Base-by-base conservation (phyloP, 495 filamentous ascomycete species). In the Podospora comata region DNA sequence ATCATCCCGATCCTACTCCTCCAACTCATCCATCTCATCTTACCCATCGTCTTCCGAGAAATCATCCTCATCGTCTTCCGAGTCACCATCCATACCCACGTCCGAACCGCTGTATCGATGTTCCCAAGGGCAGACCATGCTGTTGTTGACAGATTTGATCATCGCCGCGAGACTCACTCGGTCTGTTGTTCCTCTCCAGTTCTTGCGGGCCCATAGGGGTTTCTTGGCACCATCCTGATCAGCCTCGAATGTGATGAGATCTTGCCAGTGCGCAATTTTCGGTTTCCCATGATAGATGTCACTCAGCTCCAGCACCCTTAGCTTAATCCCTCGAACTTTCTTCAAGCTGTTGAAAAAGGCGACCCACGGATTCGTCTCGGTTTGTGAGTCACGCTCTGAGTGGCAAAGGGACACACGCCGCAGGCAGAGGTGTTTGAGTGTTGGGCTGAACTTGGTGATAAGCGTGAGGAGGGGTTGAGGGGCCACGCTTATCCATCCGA, bases 351-450 rank as follows among this genome's bases (percentile, higher is more conserved):
- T 48, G 48, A 79, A 70, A 20, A 75, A 61, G 13, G 20, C 44
- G 1, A 59, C 56, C 74, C 74, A 80, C 4, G 72, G 62, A 67
- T 74, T 77, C 57, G 59, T 39, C 62, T 61, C 70, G 16, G 18
- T 19, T 4, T 65, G 18, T 1, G 3, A 5, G 9, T 32, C 39
- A 13, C 1, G 63, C 48, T 2, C 28, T 32, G 3, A n/a, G 9
- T 19, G 53, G 5, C 28, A 0, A 19, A 82, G 53, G 5, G 32
- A 54, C 32, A 81, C 67, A 20, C 76, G 74, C 13, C 77, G 72
- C 5, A 85, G 62, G 53, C 53, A 75, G 11, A 85, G 71, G 6
- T 44, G 65, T 4, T 71, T 68, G 3, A 85, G 74, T 18, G 73
- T 79, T 13, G 76, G 56, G 30, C 73, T 71, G 19, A 79, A 79